phyloP scores from a whole-genome alignment of 1,284 basidiomycete genomes.

The Trametes hirsuta region DNA sequence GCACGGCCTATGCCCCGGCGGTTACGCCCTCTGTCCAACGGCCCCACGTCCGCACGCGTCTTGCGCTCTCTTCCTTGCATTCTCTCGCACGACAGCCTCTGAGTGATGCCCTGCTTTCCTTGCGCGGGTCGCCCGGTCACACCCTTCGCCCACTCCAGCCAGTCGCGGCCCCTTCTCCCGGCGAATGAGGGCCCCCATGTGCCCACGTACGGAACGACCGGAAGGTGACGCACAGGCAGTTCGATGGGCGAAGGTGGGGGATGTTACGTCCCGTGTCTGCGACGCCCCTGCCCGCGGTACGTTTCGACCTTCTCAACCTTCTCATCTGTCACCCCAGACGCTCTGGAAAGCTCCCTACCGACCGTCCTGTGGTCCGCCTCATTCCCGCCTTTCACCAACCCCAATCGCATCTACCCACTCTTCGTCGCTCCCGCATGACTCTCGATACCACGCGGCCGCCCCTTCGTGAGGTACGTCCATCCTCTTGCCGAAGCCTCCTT shows the following conservation, averaged over 20 bases:
- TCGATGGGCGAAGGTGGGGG: background rate
- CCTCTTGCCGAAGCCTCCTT: too few species aligned
- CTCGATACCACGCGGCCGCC: too few species aligned
- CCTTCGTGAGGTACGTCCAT: too few species aligned
- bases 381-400: background rate
- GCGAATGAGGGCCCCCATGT: background rate
- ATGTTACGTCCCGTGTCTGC: background rate
- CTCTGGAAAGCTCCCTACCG: background rate
- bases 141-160: background rate
- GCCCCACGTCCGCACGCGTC: too few species aligned
- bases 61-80: too few species aligned
- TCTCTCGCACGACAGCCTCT: background rate
- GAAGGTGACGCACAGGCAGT: background rate
- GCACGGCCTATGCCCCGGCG: slow-evolving; percentile 4
- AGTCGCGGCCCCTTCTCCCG: background rate
- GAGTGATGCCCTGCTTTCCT: background rate
- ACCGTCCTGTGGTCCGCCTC: background rate
- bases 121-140: background rate
- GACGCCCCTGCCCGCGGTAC: background rate
- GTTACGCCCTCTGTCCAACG: background rate
- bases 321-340: too few species aligned
- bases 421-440: background rate
- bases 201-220: background rate
- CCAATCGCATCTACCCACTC: background rate
- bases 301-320: background rate